Evolutionary conservation across 257 asterid species (phyloP), one percentile per base, ranked within the genome.

Genomic region (Plantago major): DNA sequence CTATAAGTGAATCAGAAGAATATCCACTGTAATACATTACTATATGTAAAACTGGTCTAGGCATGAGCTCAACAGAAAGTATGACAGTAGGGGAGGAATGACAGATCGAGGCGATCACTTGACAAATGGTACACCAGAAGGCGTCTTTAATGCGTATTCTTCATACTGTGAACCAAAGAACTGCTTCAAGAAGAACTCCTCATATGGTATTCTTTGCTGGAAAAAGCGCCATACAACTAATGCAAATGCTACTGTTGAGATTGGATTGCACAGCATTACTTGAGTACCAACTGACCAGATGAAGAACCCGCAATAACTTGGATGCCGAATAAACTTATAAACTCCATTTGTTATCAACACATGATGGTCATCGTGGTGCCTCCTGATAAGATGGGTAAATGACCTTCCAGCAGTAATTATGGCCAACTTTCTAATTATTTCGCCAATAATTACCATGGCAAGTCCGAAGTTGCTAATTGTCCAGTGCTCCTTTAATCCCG

Each of bases 341-440:
- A 86, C 61, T 55, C 99, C 97, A 52, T 79, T 74, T 3, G 86
- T 92, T n/a, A 92, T 76, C 84, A 92, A 73, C 14, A 58, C 70
- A 65, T 89, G 99, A 68, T 76, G 73, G 42, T 92, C 95, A 62
- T 86, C 89, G 7, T 71, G 96, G 57, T 67, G 46, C 64, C 70
- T 62, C 81, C 73, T 88, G 33, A 91, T 88, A 40, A 88, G 85
- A 75, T 88, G 98, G 65, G 89, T 86, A 75, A 92, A 89, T 59
- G 97, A 80, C 57, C 74, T 80, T 17, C 99, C 96, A 13, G 97
- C 96, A 30, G 99, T 89, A 50, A 89, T 46, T 68, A 92, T 89
- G 40, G 99, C 99, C 64, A 74, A 30, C 70, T 89, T 92, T 44
- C 95, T 69, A n/a, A 92, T 83, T 30, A 76, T 42, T 82, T 92